These are phyloP conservation scores for Phialophora tarda DNA, from an alignment of 2,329 filamentous ascomycete species.

Conservation along the genomic window DNA sequence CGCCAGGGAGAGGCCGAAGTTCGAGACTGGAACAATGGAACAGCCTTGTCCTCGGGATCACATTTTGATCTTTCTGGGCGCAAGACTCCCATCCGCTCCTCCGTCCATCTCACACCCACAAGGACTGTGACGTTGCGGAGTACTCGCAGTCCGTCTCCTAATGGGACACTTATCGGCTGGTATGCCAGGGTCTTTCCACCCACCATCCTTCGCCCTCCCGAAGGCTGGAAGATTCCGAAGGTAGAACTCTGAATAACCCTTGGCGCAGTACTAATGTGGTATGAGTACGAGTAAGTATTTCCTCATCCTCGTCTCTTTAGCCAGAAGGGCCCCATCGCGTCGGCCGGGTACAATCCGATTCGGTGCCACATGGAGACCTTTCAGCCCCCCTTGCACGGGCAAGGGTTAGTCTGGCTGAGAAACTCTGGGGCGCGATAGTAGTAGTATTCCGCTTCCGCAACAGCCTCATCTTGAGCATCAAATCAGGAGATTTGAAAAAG, in stretches of 20 bases:
- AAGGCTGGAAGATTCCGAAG: background rate
- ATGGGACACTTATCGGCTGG: background rate
- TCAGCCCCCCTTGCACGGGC: background rate
- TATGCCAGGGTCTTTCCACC: background rate
- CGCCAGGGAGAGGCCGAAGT: slow-evolving; percentile 24
- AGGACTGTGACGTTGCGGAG: background rate
- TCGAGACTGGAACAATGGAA: slow-evolving; percentile 27
- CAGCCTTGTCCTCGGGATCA: background rate
- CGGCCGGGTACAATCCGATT: slow-evolving; percentile 13
- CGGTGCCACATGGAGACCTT: slow-evolving; percentile 6
- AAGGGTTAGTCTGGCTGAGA: background rate
- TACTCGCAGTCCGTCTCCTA: background rate
- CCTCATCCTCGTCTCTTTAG: background rate
- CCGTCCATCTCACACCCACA: background rate
- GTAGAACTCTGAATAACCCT: background rate
- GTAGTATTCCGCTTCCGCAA: slow-evolving; percentile 13
- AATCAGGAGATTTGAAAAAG: background rate
- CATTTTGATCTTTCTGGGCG: background rate
- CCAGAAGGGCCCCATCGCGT: background rate
- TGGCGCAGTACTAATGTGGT: background rate
- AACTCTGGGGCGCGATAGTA: background rate
- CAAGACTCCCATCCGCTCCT: background rate
- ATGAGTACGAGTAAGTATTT: no score
- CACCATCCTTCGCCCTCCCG: background rate
- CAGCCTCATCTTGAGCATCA: slow-evolving; percentile 8